Base-by-base conservation (phyloP, 2,329 filamentous ascomycete species). In the Ophiocordyceps polyrhachis-furcata region DNA sequence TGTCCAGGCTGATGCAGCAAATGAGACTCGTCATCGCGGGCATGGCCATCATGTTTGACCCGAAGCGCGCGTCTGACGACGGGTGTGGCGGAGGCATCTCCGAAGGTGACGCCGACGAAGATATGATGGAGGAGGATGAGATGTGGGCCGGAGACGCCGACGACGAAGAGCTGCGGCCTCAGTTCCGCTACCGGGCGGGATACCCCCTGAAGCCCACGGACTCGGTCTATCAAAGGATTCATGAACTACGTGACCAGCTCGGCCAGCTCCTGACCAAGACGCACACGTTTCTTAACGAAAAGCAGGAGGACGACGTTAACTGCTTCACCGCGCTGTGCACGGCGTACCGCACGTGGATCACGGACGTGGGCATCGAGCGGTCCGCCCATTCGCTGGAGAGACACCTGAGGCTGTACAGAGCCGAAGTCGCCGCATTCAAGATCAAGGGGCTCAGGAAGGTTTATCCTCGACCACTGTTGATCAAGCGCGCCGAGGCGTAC, bases 321-420 rank as follows among this genome's bases (percentile, higher is more conserved):
- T 95, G 87, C 62, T 98, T 98, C 63, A 94, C 87, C 21, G 79
- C 88, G 1, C 65, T 98, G 2, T 98, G 94, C 62, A 83, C 83
- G 20, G 85, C 89, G 1, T 98, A 95, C 59, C 74, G 86, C 40
- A 91, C 85, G 9, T 98, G 88, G 87, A 96, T 98, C 55, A 87
- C 93, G 1, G 91, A 98, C 55, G 88, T 98, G 38, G 91, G 93
- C 17, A 93, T 95, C 48, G 91, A 98, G 63, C 75, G 89, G 48
- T 95, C 89, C 17, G 89, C 91, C 0, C 91, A 95, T 58, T 84
- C 93, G 2, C 69, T 96, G 11, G 91, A 98, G 58, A 74, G 91
- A 19, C 80, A 96, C 14, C 76, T 83, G 5, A 76, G 87, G 44
- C 73, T 98, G 1, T 82, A 95, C 57, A 79, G 81, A 53, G 81